These are phyloP conservation scores for Dryadomyces quercivorus DNA, from an alignment of 2,329 filamentous ascomycete species.

Conservation along the genomic window DNA sequence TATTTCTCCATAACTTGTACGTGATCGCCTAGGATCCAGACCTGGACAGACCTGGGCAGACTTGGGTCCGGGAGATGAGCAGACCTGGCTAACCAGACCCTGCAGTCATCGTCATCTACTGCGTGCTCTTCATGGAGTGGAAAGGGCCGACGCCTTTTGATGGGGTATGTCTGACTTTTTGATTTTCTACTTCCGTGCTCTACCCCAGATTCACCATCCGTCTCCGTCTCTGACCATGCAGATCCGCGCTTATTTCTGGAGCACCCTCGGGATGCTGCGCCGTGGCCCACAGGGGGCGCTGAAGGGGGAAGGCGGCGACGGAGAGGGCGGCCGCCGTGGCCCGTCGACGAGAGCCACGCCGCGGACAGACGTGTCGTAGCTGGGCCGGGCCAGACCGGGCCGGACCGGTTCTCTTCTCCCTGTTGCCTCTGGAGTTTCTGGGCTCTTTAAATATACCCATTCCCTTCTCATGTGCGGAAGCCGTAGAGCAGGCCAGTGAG, in stretches of 20 bases:
- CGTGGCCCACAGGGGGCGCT: background rate
- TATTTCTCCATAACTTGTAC: constrained; percentile 43
- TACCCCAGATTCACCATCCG: background rate
- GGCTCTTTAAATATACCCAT: background rate
- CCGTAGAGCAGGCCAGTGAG: too few species aligned
- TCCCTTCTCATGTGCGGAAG: too few species aligned
- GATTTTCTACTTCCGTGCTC: background rate
- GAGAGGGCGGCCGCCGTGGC: background rate
- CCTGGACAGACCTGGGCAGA: too few species aligned
- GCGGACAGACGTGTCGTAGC: background rate
- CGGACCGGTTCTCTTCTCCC: background rate
- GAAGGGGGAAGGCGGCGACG: background rate
- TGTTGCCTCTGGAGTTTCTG: background rate
- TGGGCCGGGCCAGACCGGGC: background rate
- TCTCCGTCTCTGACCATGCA: constrained; percentile 2
- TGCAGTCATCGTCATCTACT: constrained; percentile 40
- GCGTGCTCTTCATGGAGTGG: constrained; percentile 52
- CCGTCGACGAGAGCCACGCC: background rate
- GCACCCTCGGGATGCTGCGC: constrained; percentile 7
- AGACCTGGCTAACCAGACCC: background rate
- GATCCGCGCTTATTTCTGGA: constrained; percentile 16
- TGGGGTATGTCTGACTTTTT: constrained; percentile 25
- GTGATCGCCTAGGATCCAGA: too few species aligned
- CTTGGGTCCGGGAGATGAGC: too few species aligned
- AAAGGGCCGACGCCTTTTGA: constrained; percentile 34